A percentile compares a stretch with the other conserved stretches of the same genome.
Conservation (phyloP, 129 eudicot genomes). For the Smallanthus sonchifolius region DNA sequence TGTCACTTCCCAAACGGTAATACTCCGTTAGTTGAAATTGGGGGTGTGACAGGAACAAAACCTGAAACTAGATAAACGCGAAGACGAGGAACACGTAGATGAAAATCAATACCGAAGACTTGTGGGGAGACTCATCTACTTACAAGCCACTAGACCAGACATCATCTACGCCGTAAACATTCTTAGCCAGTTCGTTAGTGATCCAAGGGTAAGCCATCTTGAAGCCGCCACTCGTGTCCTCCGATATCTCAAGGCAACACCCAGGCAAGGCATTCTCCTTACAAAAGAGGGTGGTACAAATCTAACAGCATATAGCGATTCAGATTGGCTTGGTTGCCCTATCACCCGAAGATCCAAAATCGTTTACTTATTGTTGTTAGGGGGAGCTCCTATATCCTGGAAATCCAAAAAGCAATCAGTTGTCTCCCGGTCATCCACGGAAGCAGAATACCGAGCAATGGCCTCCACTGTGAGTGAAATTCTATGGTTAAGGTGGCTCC, state of each 20-base stretch:
- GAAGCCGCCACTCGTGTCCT: too few species aligned
- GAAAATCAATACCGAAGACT: neutral
- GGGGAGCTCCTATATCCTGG: neutral
- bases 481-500: too few species aligned
- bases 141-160: neutral
- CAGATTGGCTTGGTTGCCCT: neutral
- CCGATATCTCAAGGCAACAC: too few species aligned
- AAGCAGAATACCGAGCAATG: neutral
- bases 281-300: neutral
- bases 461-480: too few species aligned
- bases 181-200: neutral
- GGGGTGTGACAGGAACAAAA: too few species aligned
- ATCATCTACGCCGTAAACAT: neutral
- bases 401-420: too few species aligned
- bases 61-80: neutral
- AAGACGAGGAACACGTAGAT: neutral
- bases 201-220: neutral
- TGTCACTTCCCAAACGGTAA: too few species aligned
- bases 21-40: too few species aligned
- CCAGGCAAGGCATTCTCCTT: too few species aligned
- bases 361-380: neutral
- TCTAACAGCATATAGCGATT: neutral
- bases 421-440: neutral
- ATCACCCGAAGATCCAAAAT: neutral
- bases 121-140: too few species aligned